Percentiles rank a stretch among this genome's conserved stretches.
Conservation (phyloP, 2,329 filamentous ascomycete genomes). For the Zalaria obscura region DNA sequence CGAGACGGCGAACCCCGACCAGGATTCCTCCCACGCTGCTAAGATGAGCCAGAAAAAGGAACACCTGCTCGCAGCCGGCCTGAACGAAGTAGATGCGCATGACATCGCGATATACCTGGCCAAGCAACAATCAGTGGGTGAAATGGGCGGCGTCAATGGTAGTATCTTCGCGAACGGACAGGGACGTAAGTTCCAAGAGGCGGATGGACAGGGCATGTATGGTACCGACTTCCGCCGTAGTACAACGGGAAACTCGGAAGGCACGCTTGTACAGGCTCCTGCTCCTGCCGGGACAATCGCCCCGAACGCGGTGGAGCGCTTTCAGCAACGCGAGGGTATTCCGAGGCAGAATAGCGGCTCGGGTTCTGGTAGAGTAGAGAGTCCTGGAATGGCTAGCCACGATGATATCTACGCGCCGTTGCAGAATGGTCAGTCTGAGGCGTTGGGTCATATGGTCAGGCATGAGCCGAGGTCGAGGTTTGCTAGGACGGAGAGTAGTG, state of each 20-base stretch:
- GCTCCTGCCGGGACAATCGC: constrained; percentile 2
- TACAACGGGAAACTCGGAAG: constrained; percentile 5
- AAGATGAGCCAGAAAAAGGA: constrained; percentile 7
- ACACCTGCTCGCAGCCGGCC: constrained; percentile 9
- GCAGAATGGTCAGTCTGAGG: constrained; percentile 2
- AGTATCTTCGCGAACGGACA: constrained; percentile 7
- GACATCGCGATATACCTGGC: constrained; percentile 8
- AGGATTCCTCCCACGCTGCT: constrained; percentile 11
- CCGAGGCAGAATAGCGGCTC: constrained; percentile 2
- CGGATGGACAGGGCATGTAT: constrained; percentile 6
- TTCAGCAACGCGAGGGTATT: constrained; percentile 1
- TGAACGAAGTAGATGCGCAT: constrained; percentile 9
- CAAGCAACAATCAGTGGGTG: constrained; percentile 1
- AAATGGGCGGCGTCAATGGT: constrained; percentile 3
- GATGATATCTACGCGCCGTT: constrained; percentile 7
- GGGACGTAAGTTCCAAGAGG: constrained; percentile 1
- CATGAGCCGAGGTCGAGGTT: constrained; percentile 5
- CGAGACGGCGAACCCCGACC: constrained; percentile 18
- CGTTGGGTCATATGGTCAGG: constrained; percentile 6
- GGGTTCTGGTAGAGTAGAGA: constrained; percentile 2
- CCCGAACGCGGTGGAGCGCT: constrained; percentile 5
- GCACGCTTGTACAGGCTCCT: constrained; percentile 2
- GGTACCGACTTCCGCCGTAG: constrained; percentile 7
- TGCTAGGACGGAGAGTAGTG: constrained; percentile 9
- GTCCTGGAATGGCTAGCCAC: constrained; percentile 5